Conservation (phyloP, 2,329 filamentous ascomycete genomes). For the Fusarium concolor region DNA sequence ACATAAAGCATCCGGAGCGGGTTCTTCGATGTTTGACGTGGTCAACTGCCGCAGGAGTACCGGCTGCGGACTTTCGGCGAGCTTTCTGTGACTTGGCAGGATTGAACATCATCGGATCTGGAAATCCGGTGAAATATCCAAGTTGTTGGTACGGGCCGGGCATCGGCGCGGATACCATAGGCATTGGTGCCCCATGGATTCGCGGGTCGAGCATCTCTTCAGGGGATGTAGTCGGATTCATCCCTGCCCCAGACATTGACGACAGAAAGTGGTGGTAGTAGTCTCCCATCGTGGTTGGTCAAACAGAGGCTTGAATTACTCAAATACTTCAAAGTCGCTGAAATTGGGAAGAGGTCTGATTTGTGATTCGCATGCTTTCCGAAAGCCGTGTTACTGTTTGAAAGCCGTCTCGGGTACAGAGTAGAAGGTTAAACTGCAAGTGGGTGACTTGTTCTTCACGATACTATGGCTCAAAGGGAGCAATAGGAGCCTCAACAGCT, state of each 20-base stretch:
- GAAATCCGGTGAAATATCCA: constrained; percentile 63
- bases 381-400: constrained; percentile 16
- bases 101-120: constrained; percentile 62
- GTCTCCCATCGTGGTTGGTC: constrained; percentile 60
- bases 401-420: constrained; percentile 7
- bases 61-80: constrained; percentile 61
- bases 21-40: constrained; percentile 94
- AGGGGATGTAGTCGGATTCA: constrained; percentile 53
- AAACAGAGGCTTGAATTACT: constrained; percentile 13
- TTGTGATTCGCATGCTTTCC: constrained; percentile 42
- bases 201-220: constrained; percentile 56
- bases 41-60: constrained; percentile 62
- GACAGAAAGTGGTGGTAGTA: constrained; percentile 68
- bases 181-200: constrained; percentile 49
- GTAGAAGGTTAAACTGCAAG: constrained; percentile 11
- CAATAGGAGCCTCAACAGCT: background rate
- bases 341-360: constrained; percentile 7
- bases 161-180: constrained; percentile 50
- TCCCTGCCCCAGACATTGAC: constrained; percentile 61
- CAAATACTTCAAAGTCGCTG: constrained; percentile 19
- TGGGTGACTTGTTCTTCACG: constrained; percentile 11
- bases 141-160: constrained; percentile 59
- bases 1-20: constrained; percentile 93
- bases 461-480: constrained; percentile 13
- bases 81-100: constrained; percentile 61